Evolutionary conservation across 2,329 filamentous ascomycete genomes (phyloP).

Genomic region (Leptographium galeiforme): DNA sequence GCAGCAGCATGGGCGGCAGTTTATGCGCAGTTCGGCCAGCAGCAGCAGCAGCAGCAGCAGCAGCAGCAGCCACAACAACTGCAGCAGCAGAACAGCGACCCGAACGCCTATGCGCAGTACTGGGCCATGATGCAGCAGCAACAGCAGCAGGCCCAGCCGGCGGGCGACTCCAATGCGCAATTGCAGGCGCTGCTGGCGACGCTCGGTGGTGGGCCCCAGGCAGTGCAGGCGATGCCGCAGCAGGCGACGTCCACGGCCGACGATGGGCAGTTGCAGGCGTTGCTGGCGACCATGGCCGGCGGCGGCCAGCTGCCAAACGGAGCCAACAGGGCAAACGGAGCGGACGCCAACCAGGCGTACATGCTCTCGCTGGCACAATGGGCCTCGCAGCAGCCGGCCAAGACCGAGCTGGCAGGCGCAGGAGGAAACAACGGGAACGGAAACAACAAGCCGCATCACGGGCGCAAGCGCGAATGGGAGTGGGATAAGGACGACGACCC

Average conservation of each 20-base stretch:
- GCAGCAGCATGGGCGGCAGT: conserved; percentile 25
- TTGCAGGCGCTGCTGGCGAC: background rate
- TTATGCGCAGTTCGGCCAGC: conserved; percentile 22
- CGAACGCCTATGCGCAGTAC: conserved; percentile 20
- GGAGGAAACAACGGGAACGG: background rate
- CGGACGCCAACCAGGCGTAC: conserved; percentile 4
- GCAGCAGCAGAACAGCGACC: conserved; percentile 11
- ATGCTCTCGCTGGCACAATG: conserved; percentile 9
- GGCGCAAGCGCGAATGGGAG: conserved; percentile 14
- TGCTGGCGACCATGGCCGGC: conserved; percentile 1
- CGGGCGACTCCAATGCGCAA: conserved; percentile 6
- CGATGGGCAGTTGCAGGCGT: conserved; percentile 3
- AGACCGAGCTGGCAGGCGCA: background rate
- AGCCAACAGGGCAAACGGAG: background rate
- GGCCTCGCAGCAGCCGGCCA: conserved; percentile 3
- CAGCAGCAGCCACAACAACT: conserved; percentile 10
- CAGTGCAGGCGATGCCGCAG: conserved; percentile 6
- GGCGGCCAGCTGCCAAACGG: background rate
- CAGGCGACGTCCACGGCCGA: conserved; percentile 5
- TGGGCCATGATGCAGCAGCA: conserved; percentile 17
- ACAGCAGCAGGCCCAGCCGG: conserved; percentile 9
- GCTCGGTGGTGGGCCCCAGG: background rate
- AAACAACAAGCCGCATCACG: background rate
- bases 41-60: conserved; percentile 14
- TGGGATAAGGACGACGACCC: conserved; percentile 23